Conservation (phyloP, 2,329 filamentous ascomycete species). For the Amesomyces nigricolor region DNA sequence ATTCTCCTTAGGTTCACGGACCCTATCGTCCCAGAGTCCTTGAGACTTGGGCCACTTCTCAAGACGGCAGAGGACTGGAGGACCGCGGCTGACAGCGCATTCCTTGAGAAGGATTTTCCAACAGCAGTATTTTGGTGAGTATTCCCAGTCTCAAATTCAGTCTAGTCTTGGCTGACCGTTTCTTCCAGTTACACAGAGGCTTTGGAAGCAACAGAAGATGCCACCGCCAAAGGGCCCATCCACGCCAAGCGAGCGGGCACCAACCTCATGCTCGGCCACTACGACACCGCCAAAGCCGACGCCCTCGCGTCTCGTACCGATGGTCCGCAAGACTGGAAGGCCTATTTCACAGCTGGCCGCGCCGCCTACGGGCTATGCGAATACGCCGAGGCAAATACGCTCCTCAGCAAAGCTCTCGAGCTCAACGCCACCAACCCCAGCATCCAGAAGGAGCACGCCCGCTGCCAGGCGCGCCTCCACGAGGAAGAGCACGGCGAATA, state of each 20-base stretch:
- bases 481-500: slow-evolving; percentile 30
- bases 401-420: slow-evolving; percentile 27
- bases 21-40: slow-evolving; percentile 29
- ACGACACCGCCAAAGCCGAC: slow-evolving; percentile 31
- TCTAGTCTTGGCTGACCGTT: not conserved
- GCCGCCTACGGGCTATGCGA: slow-evolving; percentile 33
- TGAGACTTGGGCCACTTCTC: slow-evolving; percentile 22
- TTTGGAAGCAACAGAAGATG: slow-evolving; percentile 25
- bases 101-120: slow-evolving; percentile 31
- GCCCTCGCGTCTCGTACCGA: slow-evolving; percentile 28
- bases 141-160: not conserved
- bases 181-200: slow-evolving; percentile 32
- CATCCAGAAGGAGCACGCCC: slow-evolving; percentile 25
- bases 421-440: slow-evolving; percentile 20
- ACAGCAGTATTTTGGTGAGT: slow-evolving; percentile 32
- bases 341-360: slow-evolving; percentile 32
- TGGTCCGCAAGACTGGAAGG: slow-evolving; percentile 30
- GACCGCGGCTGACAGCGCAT: slow-evolving; percentile 27
- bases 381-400: slow-evolving; percentile 24
- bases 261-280: slow-evolving; percentile 32
- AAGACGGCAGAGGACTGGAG: slow-evolving; percentile 24
- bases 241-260: slow-evolving; percentile 31
- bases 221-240: slow-evolving; percentile 22
- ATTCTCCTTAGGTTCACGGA: slow-evolving; percentile 30
- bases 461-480: slow-evolving; percentile 24